Evolutionary conservation across 164 flowering plant genomes (phyloP).

Genomic region (Akebia trifoliata): DNA sequence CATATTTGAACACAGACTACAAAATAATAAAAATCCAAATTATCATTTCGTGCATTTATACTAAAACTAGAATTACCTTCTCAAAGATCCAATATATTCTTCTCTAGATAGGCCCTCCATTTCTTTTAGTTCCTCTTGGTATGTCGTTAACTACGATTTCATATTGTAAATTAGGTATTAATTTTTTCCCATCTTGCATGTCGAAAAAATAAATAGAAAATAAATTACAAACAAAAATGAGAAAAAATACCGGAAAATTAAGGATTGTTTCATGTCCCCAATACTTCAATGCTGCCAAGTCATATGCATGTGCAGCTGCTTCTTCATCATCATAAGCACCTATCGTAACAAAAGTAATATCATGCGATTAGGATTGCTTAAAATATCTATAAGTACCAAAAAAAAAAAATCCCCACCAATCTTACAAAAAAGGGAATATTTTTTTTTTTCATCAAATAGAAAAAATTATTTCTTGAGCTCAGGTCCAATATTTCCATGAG

Average conservation of each 20-base stretch:
- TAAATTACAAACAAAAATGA: neutral
- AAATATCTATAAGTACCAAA: too few species aligned
- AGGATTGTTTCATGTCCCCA: conserved; percentile 81
- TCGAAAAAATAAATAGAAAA: neutral
- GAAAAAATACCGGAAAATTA: conserved; percentile 60
- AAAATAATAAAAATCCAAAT: neutral
- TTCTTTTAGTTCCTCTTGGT: conserved; percentile 54
- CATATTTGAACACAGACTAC: neutral
- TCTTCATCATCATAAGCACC: conserved; percentile 92
- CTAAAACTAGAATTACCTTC: conserved; percentile 64
- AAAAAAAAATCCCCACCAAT: too few species aligned
- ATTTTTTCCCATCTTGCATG: neutral
- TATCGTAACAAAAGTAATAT: too few species aligned
- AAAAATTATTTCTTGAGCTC: too few species aligned
- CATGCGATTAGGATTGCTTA: too few species aligned
- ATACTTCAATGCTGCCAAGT: conserved; percentile 84
- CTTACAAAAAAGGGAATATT: too few species aligned
- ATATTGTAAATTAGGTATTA: neutral
- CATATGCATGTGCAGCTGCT: conserved; percentile 90
- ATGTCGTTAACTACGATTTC: conserved; percentile 32
- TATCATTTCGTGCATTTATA: neutral
- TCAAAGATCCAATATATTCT: conserved; percentile 85
- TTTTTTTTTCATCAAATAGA: too few species aligned
- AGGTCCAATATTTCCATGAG: too few species aligned
- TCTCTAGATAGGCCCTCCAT: conserved; percentile 81